These are phyloP conservation scores for Tephrocybe sp. DNA, from an alignment of 768 basidiomycete genomes.

Conservation along the genomic window DNA sequence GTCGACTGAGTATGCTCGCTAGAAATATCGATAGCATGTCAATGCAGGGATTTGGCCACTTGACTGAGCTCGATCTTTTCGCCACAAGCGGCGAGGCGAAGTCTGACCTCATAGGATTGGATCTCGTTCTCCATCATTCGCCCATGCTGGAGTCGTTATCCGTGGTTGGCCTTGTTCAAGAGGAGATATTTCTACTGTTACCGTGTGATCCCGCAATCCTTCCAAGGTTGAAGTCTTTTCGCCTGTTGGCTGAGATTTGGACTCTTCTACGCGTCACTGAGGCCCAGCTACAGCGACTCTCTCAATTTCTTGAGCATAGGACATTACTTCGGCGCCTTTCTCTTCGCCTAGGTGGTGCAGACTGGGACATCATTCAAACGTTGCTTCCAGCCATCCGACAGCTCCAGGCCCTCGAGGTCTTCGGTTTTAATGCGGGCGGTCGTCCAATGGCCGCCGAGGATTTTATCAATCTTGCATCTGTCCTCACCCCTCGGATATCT, in stretches of 20 bases:
- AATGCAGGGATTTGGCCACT: slow-evolving; percentile 27
- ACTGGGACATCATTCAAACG: slow-evolving; percentile 17
- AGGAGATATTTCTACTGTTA: slow-evolving; percentile 29
- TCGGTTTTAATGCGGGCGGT: slow-evolving; percentile 38
- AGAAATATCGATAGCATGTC: slow-evolving; percentile 23
- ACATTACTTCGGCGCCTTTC: slow-evolving; percentile 30
- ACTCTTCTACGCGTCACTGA: slow-evolving; percentile 12
- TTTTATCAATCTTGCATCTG: slow-evolving; percentile 22
- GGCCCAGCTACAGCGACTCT: slow-evolving; percentile 21
- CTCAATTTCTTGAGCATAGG: slow-evolving; percentile 31
- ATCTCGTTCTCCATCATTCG: slow-evolving; percentile 35
- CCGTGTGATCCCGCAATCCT: slow-evolving; percentile 26
- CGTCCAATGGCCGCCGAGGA: slow-evolving; percentile 23
- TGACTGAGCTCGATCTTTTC: slow-evolving; percentile 34
- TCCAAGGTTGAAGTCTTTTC: slow-evolving; percentile 35
- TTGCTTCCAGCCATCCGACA: slow-evolving; percentile 26
- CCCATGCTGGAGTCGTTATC: slow-evolving; percentile 34
- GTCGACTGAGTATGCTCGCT: slow-evolving; percentile 6
- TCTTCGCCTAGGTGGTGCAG: slow-evolving; percentile 30
- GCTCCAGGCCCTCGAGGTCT: slow-evolving; percentile 30
- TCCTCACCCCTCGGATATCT: slow-evolving; percentile 28
- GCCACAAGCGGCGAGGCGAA: slow-evolving; percentile 27
- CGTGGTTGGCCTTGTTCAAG: slow-evolving; percentile 32
- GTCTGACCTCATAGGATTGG: slow-evolving; percentile 29
- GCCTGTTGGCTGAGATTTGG: slow-evolving; percentile 30